phyloP scores from a whole-genome alignment of 2,329 filamentous ascomycete genomes.

The Cryphonectria japonica region DNA sequence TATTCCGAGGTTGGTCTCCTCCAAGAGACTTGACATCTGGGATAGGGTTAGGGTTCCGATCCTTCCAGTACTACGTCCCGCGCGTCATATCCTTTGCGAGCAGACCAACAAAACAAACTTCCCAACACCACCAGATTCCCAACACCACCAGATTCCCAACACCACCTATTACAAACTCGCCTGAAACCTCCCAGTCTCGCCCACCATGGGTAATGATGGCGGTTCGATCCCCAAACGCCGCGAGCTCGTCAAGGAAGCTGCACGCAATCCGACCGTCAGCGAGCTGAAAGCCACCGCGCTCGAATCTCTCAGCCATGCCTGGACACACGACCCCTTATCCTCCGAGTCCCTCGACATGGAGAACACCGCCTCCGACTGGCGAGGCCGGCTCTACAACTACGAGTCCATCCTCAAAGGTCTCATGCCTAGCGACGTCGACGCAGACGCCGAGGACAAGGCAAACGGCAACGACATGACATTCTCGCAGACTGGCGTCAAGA shows the following conservation, averaged over 20 bases:
- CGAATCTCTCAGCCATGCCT: constrained; percentile 84
- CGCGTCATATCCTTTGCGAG: background rate
- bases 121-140: background rate
- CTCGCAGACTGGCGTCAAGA: constrained; percentile 66
- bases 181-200: background rate
- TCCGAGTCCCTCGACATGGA: constrained; percentile 69
- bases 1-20: no score
- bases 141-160: no score
- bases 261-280: constrained; percentile 77
- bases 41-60: no score
- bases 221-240: constrained; percentile 94
- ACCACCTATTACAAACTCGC: no score
- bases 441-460: constrained; percentile 57
- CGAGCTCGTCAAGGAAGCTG: constrained; percentile 93
- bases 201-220: constrained; percentile 91
- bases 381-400: constrained; percentile 90
- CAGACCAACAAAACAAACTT: background rate
- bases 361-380: constrained; percentile 80
- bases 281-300: constrained; percentile 87
- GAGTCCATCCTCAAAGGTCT: constrained; percentile 76
- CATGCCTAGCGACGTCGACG: constrained; percentile 64
- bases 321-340: constrained; percentile 87
- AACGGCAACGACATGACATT: constrained; percentile 45
- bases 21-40: no score
- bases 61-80: no score